A percentile compares a stretch with the other conserved stretches of the same genome.
These are phyloP conservation scores for Fusarium siculi DNA, from an alignment of 2,329 filamentous ascomycete genomes.

Conservation along the genomic window DNA sequence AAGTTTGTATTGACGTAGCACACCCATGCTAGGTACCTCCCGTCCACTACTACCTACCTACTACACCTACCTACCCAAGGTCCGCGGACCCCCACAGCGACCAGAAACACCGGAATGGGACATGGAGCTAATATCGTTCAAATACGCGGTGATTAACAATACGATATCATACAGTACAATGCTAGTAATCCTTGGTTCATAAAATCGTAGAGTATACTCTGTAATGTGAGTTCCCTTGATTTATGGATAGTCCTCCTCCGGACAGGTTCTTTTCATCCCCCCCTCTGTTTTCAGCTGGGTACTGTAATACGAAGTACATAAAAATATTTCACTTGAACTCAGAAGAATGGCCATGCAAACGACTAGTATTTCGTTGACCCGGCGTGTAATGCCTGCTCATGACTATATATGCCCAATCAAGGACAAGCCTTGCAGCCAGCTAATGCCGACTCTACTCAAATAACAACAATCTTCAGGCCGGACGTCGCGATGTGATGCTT, in stretches of 20 bases:
- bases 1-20: constrained; percentile 23
- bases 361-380: constrained; percentile 45
- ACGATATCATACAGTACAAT: neutral
- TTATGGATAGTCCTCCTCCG: neutral
- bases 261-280: neutral
- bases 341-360: constrained; percentile 32
- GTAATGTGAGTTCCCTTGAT: neutral
- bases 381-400: constrained; percentile 36
- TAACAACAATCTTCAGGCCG: constrained; percentile 37
- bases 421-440: constrained; percentile 35
- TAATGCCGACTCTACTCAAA: constrained; percentile 41
- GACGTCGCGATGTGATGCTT: constrained; percentile 1
- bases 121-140: neutral
- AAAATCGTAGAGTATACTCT: neutral
- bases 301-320: neutral
- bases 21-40: constrained; percentile 15
- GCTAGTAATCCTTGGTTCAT: constrained; percentile 11
- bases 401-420: constrained; percentile 23
- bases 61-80: neutral
- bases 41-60: neutral
- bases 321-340: constrained; percentile 10
- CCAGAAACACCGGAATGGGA: constrained; percentile 22
- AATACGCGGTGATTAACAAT: constrained; percentile 10
- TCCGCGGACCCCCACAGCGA: constrained; percentile 14
- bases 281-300: neutral